Base-by-base conservation (phyloP, 306 rosid genomes). In the Chamaecrista fasciculata region DNA sequence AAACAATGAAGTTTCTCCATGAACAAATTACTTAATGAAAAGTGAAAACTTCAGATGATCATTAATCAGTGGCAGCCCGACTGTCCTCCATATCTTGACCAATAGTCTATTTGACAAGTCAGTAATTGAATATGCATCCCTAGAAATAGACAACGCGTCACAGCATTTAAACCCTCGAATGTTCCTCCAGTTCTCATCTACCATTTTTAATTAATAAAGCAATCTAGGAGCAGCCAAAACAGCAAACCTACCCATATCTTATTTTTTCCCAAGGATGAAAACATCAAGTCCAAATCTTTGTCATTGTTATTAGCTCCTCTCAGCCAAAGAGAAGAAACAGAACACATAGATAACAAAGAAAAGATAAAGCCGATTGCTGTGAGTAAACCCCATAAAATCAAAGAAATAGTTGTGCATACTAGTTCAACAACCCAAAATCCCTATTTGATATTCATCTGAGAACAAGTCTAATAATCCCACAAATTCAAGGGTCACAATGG, bases 11-110 rank as follows among this genome's bases (percentile, higher is more conserved):
- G 33, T 18, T 63, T 56, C 70, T 9, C n/a, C 49, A 44, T 6
- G 24, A 33, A 71, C 29, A 21, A 80, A 26, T 31, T 46, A 69
- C 55, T 58, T 31, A 52, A 25, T 36, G 9, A 9, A 67, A 33
- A 52, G 19, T 36, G 9, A 9, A 67, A 33, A 55, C 24, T 12
- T 60, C 16, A 49, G 16, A 66, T 12, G 48, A 67, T 52, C 33
- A 28, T 20, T 15, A 20, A 52, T 29, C 8, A 18, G 21, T 20
- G 40, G 67, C 24, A 37, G 52, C 4, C 66, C 21, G 15, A 63
- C 4, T 62, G 37, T 33, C 53, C 42, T 24, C 39, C 49, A 56
- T 37, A 37, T 43, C 51, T 8, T 23, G 50, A 23, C 34, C 25
- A 11, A 37, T 39, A 21, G 9, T 18, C 14, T 23, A 12, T 10